Conservation (phyloP, 192 early-diverging fungal species). For the Geosiphon pyriformis region DNA sequence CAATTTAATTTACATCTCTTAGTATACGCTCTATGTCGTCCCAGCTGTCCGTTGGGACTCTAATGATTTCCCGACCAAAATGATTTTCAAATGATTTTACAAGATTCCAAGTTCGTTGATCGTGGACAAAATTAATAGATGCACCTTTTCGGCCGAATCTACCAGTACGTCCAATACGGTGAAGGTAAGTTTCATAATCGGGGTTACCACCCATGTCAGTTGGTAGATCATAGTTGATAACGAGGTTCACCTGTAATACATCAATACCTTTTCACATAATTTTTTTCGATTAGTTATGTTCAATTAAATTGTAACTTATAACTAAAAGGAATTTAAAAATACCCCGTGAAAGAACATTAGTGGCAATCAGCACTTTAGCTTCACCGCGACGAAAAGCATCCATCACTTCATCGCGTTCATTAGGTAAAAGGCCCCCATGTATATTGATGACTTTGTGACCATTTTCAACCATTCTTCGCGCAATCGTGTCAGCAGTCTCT, state of each 20-base stretch:
- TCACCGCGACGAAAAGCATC: slow-evolving; percentile 86
- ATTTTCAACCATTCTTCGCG: slow-evolving; percentile 64
- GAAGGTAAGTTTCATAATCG: slow-evolving; percentile 93
- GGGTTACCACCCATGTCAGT: slow-evolving; percentile 55
- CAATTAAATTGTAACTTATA: background rate
- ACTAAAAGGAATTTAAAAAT: background rate
- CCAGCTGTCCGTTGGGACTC: slow-evolving; percentile 77
- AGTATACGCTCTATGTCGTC: slow-evolving; percentile 59
- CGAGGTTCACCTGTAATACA: slow-evolving; percentile 89
- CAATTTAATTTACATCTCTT: background rate
- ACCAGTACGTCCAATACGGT: slow-evolving; percentile 97
- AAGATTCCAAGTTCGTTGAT: slow-evolving; percentile 62
- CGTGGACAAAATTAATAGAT: slow-evolving; percentile 92
- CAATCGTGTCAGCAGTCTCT: slow-evolving; percentile 78
- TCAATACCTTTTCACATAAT: slow-evolving; percentile 57
- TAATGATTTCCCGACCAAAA: slow-evolving; percentile 73
- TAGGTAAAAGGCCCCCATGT: slow-evolving; percentile 74
- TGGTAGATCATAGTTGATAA: slow-evolving; percentile 97
- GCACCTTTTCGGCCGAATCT: slow-evolving; percentile 94
- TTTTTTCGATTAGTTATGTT: background rate
- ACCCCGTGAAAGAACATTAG: slow-evolving; percentile 94
- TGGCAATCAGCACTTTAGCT: slow-evolving; percentile 92
- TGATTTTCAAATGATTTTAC: slow-evolving; percentile 81
- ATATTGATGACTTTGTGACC: slow-evolving; percentile 81
- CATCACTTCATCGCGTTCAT: slow-evolving; percentile 85